phyloP scores from a whole-genome alignment of 2,329 filamentous ascomycete species.

The Aspergillus puulaauensis region DNA sequence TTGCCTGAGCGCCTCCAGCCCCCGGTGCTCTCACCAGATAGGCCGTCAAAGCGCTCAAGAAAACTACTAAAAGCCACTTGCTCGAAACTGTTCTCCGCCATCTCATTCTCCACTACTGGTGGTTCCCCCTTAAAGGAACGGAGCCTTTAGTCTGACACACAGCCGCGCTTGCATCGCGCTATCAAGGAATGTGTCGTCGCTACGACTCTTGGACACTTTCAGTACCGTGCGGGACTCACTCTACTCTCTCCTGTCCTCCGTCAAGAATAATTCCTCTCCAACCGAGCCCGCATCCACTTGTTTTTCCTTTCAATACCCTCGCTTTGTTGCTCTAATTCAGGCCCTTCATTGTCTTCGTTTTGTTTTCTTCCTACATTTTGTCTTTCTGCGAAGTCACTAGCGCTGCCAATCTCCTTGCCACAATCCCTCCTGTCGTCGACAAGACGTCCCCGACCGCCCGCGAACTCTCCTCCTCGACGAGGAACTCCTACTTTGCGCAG shows the following conservation, averaged over 20 bases:
- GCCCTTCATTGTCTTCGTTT: background rate
- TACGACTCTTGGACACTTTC: constrained; percentile 20
- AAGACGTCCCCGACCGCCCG: constrained; percentile 14
- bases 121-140: constrained; percentile 23
- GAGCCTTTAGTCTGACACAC: constrained; percentile 27
- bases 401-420: constrained; percentile 11
- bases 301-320: background rate
- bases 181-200: constrained; percentile 26
- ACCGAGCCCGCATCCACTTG: background rate
- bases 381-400: constrained; percentile 10
- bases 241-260: constrained; percentile 12
- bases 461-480: constrained; percentile 5
- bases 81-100: constrained; percentile 18
- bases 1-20: background rate
- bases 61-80: constrained; percentile 13
- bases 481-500: background rate
- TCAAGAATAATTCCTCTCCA: constrained; percentile 1
- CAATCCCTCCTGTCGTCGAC: constrained; percentile 13
- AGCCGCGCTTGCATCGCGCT: constrained; percentile 29
- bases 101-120: constrained; percentile 18
- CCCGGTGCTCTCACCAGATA: background rate
- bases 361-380: background rate
- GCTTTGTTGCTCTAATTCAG: constrained; percentile 1
- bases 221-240: constrained; percentile 20
- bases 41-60: constrained; percentile 4